Conservation (phyloP, 305 asterid genomes). For the Solanum hybrid region DNA sequence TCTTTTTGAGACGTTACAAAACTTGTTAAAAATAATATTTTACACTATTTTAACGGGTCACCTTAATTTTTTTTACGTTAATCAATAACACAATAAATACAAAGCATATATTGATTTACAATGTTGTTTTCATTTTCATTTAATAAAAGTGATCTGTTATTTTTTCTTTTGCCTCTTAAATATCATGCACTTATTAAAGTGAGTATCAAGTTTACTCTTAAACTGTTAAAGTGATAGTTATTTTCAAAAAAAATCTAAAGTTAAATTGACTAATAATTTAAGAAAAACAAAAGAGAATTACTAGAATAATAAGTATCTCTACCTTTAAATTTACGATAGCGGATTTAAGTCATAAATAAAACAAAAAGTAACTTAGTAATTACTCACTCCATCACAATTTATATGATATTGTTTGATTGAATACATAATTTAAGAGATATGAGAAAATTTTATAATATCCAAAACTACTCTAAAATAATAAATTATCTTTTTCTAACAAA, state of each 20-base stretch:
- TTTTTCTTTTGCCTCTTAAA: not conserved
- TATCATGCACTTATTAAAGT: not conserved
- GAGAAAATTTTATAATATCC: no score
- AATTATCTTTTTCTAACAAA: not conserved
- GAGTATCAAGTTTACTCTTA: not conserved
- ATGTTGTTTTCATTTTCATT: not conserved
- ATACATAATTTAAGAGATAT: no score
- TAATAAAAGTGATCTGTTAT: not conserved
- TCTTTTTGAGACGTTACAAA: not conserved
- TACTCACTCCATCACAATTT: no score
- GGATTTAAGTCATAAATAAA: rapidly evolving
- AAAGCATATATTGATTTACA: not conserved
- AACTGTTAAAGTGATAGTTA: not conserved
- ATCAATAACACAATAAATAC: not conserved
- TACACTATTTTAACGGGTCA: not conserved
- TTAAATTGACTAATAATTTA: not conserved
- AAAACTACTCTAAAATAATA: no score
- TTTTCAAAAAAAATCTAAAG: not conserved
- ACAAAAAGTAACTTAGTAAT: not conserved
- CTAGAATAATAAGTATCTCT: not conserved
- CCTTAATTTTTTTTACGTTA: not conserved
- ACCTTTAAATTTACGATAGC: rapidly evolving
- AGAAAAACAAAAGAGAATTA: not conserved
- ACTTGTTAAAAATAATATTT: not conserved
- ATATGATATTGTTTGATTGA: no score